A percentile compares a stretch with the other conserved stretches of the same genome.
These are phyloP conservation scores for Isochrysis galbana DNA, from an alignment of 78 protist genomes.

Conservation along the genomic window DNA sequence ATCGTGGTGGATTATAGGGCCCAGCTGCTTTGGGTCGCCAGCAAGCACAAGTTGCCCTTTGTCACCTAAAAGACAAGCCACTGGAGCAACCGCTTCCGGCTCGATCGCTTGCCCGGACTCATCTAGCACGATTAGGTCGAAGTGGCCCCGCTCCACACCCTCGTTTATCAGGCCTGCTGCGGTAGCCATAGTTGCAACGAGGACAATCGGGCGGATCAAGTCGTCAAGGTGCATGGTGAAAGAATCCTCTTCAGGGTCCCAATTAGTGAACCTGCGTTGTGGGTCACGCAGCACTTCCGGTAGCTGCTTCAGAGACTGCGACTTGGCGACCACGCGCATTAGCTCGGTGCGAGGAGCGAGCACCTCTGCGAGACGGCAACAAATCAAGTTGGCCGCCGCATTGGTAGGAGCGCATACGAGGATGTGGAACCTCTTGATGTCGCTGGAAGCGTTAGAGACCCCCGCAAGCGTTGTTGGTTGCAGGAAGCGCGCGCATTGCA, in stretches of 20 bases:
- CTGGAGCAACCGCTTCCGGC: slow-evolving; percentile 30
- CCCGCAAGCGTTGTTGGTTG: too few relatives aligned
- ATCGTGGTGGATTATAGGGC: slow-evolving; percentile 37
- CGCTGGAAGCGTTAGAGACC: too few relatives aligned
- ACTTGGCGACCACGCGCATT: neutral
- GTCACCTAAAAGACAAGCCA: neutral
- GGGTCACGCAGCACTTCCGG: neutral
- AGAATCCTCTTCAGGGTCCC: neutral
- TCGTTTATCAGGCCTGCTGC: neutral
- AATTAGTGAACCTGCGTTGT: neutral
- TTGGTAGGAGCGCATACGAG: slow-evolving; percentile 51
- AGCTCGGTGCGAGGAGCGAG: neutral
- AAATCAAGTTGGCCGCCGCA: slow-evolving; percentile 33
- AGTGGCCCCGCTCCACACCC: slow-evolving; percentile 12
- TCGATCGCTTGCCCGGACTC: slow-evolving; percentile 54
- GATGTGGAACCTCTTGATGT: neutral
- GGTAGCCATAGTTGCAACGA: neutral
- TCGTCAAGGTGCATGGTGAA: neutral
- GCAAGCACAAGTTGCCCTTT: slow-evolving; percentile 46
- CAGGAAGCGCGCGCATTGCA: neutral
- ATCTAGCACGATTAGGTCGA: slow-evolving; percentile 39
- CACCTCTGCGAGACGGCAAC: neutral
- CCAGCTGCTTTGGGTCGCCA: slow-evolving; percentile 63
- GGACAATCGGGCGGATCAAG: neutral
- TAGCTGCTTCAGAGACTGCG: neutral